Evolutionary conservation across 1,139 yeast species (phyloP), one percentile per base, ranked within the genome.

Genomic region (Sugiyamaella paludigena): DNA sequence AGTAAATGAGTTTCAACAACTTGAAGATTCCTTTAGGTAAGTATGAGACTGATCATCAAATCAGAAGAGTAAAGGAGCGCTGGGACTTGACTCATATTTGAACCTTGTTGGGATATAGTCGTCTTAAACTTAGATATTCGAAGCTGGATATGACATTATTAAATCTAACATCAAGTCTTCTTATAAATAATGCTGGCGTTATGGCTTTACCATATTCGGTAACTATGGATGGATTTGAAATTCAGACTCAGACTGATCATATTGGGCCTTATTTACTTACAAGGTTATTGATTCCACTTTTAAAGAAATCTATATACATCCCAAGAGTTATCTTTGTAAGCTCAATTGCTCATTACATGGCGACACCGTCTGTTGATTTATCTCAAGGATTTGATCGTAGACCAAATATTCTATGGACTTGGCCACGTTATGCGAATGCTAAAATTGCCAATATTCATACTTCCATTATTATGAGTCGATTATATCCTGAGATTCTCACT

Each of bases 371-470:
- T 57, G 79, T 83, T 61, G 69, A 72, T 43, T 68, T 84, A 62
- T 69, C 72, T 51, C 71, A 74, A 47, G 71, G 72, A n/a, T 83
- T 82, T 66, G 73, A 84, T 56, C 76, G 75, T 60, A 64, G 62
- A 37, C 96, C 96, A 2, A 78, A 82, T 58, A 72, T 83, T 32
- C 40, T 86, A 1, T 87, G 84, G 67, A 82, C 92, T 1, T 83
- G 92, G 85, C 70, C 87, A 50, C 72, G 96, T 39, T 89, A 86
- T 59, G 91, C 88, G 0, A 71, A 82, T 68, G 86, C 95, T 10
- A 88, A 88, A 63, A 79, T 87, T 0, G 87, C 89, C 0, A 86
- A 87, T 1, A 86, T 88, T 40, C 96, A 87, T 59, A 77, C 82
- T 56, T 78, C 83, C 60, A 81, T 81, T 58, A 75, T 82, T 68